Percentiles rank a stretch among this genome's conserved stretches.
Conservation (phyloP, 2,329 filamentous ascomycete species). For the Gnomoniopsis sp. region DNA sequence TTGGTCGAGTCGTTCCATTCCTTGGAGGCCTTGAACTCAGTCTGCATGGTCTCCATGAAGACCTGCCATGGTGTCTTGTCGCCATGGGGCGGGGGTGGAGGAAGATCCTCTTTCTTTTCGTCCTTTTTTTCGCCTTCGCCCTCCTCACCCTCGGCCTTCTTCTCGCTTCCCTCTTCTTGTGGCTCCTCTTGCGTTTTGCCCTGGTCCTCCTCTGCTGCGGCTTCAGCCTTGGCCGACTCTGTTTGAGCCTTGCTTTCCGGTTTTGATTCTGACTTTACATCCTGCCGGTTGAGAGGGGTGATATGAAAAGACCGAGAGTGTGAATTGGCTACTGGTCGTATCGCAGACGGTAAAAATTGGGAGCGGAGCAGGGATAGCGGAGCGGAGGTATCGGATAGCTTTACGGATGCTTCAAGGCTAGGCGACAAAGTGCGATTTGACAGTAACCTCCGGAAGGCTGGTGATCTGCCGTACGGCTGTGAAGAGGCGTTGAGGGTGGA, state of each 20-base stretch:
- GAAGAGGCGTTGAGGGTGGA: conserved; percentile 32
- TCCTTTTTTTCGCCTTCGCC: conserved; percentile 52
- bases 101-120: conserved; percentile 64
- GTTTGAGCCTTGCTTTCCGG: conserved; percentile 36
- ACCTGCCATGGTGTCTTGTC: conserved; percentile 99
- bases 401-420: conserved; percentile 26
- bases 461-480: conserved; percentile 40
- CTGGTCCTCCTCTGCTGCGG: conserved; percentile 31
- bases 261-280: conserved; percentile 30
- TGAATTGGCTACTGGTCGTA: conserved; percentile 32
- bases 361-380: conserved; percentile 41
- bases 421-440: conserved; percentile 25
- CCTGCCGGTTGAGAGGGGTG: conserved; percentile 30
- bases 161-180: conserved; percentile 42
- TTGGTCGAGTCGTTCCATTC: conserved; percentile 99
- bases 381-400: conserved; percentile 23
- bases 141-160: conserved; percentile 39
- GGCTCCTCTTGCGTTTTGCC: conserved; percentile 36
- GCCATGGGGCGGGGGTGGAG: conserved; percentile 91
- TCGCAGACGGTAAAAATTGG: conserved; percentile 39
- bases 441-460: conserved; percentile 46
- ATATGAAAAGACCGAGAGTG: conserved; percentile 35
- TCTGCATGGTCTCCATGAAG: conserved; percentile 92
- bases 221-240: conserved; percentile 27
- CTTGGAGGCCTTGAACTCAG: conserved; percentile 93